Evolutionary conservation across 1,284 basidiomycete species (phyloP).

Genomic region (Pseudozyma tsukubaensis): DNA sequence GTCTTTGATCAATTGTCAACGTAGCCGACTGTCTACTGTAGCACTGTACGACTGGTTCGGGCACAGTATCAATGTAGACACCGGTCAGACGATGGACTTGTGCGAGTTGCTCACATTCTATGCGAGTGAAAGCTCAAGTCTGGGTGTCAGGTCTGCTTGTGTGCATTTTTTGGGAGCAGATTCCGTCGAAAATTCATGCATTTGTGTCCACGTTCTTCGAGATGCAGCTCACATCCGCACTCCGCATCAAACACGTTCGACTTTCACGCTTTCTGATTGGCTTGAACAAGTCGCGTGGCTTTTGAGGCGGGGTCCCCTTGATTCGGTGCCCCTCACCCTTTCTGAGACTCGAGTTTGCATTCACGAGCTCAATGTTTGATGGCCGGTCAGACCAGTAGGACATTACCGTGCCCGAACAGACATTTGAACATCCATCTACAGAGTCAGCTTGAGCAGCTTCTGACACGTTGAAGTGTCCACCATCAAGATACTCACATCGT

Average conservation of each 20-base stretch:
- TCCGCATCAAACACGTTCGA: slow-evolving; percentile 33
- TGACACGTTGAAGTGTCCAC: too few relatives aligned
- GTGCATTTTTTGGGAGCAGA: slow-evolving; percentile 6
- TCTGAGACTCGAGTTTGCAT: too few relatives aligned
- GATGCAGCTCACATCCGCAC: slow-evolving; percentile 20
- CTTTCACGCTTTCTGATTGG: slow-evolving; percentile 24
- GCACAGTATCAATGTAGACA: not conserved
- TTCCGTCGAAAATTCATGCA: slow-evolving; percentile 27
- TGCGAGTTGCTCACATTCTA: too few relatives aligned
- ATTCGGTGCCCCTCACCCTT: too few relatives aligned
- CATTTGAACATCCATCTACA: too few relatives aligned
- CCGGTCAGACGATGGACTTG: not conserved
- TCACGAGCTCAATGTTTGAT: too few relatives aligned
- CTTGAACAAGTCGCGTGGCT: not conserved
- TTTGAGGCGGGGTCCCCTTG: not conserved
- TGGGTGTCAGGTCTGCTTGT: slow-evolving; percentile 10
- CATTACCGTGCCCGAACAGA: too few relatives aligned
- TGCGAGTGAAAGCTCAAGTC: slow-evolving; percentile 1
- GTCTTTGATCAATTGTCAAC: not conserved
- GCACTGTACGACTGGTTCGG: too few relatives aligned
- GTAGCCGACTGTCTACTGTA: too few relatives aligned
- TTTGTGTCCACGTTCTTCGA: slow-evolving; percentile 33
- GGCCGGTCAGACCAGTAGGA: too few relatives aligned
- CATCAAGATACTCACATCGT: too few relatives aligned
- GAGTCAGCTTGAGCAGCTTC: too few relatives aligned